phyloP scores from a whole-genome alignment of 2,329 filamentous ascomycete genomes.

The Sporothrix phasma region DNA sequence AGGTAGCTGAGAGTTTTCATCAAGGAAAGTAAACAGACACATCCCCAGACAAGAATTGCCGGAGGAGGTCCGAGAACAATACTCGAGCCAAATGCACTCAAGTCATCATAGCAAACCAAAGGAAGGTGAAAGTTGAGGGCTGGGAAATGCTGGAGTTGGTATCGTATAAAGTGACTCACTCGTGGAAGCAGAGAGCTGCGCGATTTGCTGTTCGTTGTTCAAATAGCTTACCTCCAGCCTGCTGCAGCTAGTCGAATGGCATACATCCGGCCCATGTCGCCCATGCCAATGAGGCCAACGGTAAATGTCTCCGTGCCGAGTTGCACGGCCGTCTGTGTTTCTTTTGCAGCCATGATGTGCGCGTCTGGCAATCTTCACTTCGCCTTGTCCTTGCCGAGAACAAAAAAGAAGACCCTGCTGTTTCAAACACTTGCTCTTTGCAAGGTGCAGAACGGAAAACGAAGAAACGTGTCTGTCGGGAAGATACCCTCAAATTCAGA shows the following conservation, averaged over 20 bases:
- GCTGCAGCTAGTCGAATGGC: conserved; percentile 77
- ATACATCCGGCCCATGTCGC: conserved; percentile 99
- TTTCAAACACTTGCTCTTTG: background rate
- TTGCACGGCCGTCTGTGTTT: conserved; percentile 8
- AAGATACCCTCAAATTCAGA: background rate
- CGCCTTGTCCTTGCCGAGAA: background rate
- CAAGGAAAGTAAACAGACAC: conserved; percentile 65
- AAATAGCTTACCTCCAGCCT: conserved; percentile 76
- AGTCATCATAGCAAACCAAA: conserved; percentile 69
- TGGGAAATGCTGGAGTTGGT: background rate
- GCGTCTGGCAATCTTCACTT: background rate
- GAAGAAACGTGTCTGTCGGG: background rate
- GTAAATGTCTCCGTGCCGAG: conserved; percentile 55
- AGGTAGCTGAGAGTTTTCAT: conserved; percentile 99
- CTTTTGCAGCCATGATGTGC: conserved; percentile 8
- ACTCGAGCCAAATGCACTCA: conserved; percentile 99
- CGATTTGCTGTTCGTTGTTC: conserved; percentile 1
- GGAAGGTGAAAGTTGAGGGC: background rate
- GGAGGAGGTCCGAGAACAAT: conserved; percentile 56
- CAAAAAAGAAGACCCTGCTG: background rate
- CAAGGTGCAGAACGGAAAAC: background rate
- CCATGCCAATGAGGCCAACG: conserved; percentile 96
- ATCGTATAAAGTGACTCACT: background rate
- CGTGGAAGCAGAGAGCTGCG: background rate
- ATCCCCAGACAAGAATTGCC: conserved; percentile 65